Evolutionary conservation across 371 early-diverging fungal species (phyloP).

Genomic region (Batrachochytrium dendrobatidis): DNA sequence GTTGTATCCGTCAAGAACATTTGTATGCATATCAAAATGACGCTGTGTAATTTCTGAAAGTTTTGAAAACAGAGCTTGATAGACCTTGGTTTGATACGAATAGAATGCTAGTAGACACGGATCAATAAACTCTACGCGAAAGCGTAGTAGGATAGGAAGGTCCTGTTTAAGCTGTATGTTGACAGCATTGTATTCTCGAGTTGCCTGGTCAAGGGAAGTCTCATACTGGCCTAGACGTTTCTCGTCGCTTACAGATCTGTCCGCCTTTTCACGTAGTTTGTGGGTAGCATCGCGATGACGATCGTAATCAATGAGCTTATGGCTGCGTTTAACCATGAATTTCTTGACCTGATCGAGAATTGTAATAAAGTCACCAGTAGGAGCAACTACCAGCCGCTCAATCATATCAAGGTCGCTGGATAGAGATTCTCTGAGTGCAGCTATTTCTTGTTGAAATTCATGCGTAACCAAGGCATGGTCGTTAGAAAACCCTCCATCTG

Average conservation of each 20-base stretch:
- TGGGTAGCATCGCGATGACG: conserved; percentile 59
- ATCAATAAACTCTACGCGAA: conserved; percentile 54
- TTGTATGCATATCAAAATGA: conserved; percentile 9
- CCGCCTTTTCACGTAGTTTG: conserved; percentile 58
- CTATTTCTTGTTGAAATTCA: conserved; percentile 57
- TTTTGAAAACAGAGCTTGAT: conserved; percentile 32
- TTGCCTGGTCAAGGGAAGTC: conserved; percentile 58
- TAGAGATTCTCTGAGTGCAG: conserved; percentile 52
- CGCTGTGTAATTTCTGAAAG: conserved; percentile 8
- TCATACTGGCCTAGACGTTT: conserved; percentile 61
- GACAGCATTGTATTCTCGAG: conserved; percentile 63
- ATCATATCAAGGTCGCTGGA: conserved; percentile 60
- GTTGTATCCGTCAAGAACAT: conserved; percentile 19
- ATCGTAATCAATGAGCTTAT: conserved; percentile 80
- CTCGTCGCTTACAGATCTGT: conserved; percentile 62
- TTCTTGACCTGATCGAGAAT: conserved; percentile 62
- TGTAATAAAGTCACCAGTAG: conserved; percentile 53
- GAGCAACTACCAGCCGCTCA: conserved; percentile 64
- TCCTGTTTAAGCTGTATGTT: conserved; percentile 61
- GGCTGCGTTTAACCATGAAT: conserved; percentile 68
- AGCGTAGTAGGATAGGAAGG: conserved; percentile 57
- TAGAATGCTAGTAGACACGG: conserved; percentile 69
- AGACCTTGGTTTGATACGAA: conserved; percentile 59
- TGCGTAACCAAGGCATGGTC: conserved; percentile 52
- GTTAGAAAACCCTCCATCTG: conserved; percentile 28